phyloP scores from a whole-genome alignment of 1,284 basidiomycete species.

The Ganoderma boninense region DNA sequence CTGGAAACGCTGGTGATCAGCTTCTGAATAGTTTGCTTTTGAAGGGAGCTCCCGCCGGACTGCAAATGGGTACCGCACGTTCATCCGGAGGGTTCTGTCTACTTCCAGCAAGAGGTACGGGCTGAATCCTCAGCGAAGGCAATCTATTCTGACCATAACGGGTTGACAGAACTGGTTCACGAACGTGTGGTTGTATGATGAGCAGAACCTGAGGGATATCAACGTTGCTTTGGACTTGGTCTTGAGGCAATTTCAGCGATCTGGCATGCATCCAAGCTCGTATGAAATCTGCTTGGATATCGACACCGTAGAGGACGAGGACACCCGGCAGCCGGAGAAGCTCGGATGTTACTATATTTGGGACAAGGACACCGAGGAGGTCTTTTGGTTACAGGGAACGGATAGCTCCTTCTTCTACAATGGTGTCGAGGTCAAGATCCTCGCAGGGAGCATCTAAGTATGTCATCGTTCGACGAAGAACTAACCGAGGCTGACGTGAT shows the following conservation, averaged over 20 bases:
- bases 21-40: not conserved
- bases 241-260: not conserved
- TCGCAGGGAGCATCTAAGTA: constrained; percentile 28
- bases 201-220: constrained; percentile 6
- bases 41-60: not conserved
- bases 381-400: constrained; percentile 32
- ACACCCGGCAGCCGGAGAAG: not conserved
- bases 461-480: constrained; percentile 2
- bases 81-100: constrained; percentile 36
- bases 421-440: constrained; percentile 1
- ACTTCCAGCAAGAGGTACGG: constrained; percentile 26
- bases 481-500: not conserved
- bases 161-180: constrained; percentile 22
- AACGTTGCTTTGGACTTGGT: constrained; percentile 12
- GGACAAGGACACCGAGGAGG: constrained; percentile 17
- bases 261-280: constrained; percentile 11
- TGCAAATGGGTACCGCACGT: constrained; percentile 26
- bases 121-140: not conserved
- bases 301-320: constrained; percentile 18
- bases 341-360: constrained; percentile 34
- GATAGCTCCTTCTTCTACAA: constrained; percentile 7
- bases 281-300: constrained; percentile 28
- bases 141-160: not conserved
- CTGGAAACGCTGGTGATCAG: not conserved
- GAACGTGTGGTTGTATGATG: constrained; percentile 21